A percentile compares a stretch with the other conserved stretches of the same genome.
Evolutionary conservation across 306 rosid species (phyloP).

Genomic region (Lagenaria siceraria): DNA sequence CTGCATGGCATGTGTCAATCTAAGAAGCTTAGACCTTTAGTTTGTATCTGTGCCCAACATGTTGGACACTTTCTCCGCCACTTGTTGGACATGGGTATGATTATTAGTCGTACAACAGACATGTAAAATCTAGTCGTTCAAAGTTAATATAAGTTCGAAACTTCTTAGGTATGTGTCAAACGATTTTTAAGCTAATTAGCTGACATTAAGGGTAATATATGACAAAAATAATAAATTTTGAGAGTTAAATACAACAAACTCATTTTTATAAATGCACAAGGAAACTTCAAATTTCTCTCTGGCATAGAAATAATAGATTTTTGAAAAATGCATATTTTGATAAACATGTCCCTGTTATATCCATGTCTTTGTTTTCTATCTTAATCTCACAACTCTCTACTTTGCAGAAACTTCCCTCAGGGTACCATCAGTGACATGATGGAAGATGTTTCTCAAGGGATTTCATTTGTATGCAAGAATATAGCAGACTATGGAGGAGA

Average conservation of each 20-base stretch:
- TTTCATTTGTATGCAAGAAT: conserved; percentile 57
- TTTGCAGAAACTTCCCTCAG: conserved; percentile 90
- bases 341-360: neutral
- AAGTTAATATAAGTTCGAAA: neutral
- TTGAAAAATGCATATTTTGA: neutral
- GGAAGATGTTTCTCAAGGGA: conserved; percentile 61
- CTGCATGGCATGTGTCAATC: neutral
- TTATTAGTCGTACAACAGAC: neutral
- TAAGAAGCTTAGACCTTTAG: neutral
- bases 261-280: neutral
- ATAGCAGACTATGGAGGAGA: conserved; percentile 81
- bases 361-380: neutral
- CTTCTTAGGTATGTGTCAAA: neutral
- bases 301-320: neutral
- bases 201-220: neutral
- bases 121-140: neutral
- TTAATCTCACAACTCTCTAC: neutral
- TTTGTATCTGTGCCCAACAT: neutral
- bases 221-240: neutral
- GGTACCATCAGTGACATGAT: conserved; percentile 97
- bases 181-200: neutral
- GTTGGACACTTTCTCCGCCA: neutral
- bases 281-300: neutral
- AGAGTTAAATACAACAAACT: neutral
- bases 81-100: neutral